Conservation (phyloP, 305 asterid species). For the Fraxinus paxiana region DNA sequence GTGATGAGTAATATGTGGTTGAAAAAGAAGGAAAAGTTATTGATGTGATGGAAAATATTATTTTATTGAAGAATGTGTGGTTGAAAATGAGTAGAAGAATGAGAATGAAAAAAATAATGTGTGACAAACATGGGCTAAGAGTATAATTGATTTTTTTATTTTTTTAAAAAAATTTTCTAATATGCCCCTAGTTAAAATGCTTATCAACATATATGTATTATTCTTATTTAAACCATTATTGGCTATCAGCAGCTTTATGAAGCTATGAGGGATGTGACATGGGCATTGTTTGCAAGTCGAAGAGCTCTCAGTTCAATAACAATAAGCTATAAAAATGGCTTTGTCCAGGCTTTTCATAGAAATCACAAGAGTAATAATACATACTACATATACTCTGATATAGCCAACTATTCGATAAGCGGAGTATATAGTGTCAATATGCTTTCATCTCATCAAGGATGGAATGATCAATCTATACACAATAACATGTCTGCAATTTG, state of each 20-base stretch:
- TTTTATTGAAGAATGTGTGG: too few relatives aligned
- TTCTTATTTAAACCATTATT: not conserved
- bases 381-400: constrained; percentile 80
- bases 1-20: too few relatives aligned
- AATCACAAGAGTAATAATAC: constrained; percentile 67
- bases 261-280: constrained; percentile 78
- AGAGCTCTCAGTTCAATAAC: constrained; percentile 76
- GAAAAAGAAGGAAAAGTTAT: too few relatives aligned
- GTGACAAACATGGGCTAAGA: too few relatives aligned
- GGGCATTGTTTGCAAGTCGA: constrained; percentile 82
- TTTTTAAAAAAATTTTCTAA: too few relatives aligned
- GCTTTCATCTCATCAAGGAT: constrained; percentile 55
- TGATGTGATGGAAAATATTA: too few relatives aligned
- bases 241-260: constrained; percentile 64
- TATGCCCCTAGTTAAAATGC: not conserved
- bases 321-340: constrained; percentile 74
- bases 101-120: too few relatives aligned
- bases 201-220: not conserved
- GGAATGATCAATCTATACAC: constrained; percentile 79
- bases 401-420: constrained; percentile 63
- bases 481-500: constrained; percentile 69
- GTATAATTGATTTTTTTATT: not conserved
- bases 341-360: constrained; percentile 90
- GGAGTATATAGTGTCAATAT: constrained; percentile 36
- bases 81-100: too few relatives aligned